phyloP scores from a whole-genome alignment of 2,329 filamentous ascomycete genomes.

The Phaeosphaeriaceae sp. region DNA sequence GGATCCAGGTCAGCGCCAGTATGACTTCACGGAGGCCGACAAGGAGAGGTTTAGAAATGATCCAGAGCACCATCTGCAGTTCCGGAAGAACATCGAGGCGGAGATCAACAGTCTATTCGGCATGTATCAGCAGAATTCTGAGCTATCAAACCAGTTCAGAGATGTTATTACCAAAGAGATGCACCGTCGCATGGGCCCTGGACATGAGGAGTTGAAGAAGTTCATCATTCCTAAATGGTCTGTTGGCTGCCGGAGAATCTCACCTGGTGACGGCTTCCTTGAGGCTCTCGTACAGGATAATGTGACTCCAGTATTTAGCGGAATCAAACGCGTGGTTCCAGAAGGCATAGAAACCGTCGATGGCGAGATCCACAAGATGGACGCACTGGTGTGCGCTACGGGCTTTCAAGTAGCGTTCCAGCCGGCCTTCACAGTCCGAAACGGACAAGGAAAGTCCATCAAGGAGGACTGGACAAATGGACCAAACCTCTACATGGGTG shows the following conservation, averaged over 20 bases:
- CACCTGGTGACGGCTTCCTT: conserved; percentile 43
- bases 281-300: conserved; percentile 41
- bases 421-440: conserved; percentile 55
- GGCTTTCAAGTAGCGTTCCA: conserved; percentile 47
- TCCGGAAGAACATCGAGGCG: conserved; percentile 57
- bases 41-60: conserved; percentile 65
- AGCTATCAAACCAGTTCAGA: conserved; percentile 53
- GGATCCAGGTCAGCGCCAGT: conserved; percentile 52
- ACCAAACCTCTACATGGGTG: conserved; percentile 52
- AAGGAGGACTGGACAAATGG: conserved; percentile 50
- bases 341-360: conserved; percentile 42
- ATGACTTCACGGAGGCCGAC: conserved; percentile 59
- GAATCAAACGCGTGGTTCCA: conserved; percentile 43
- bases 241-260: conserved; percentile 49
- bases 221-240: conserved; percentile 58
- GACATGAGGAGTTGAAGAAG: conserved; percentile 51
- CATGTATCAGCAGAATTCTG: conserved; percentile 58
- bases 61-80: conserved; percentile 61
- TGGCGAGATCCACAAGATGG: conserved; percentile 40
- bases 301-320: conserved; percentile 33
- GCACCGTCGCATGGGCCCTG: conserved; percentile 47
- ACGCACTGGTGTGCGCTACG: conserved; percentile 42
- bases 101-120: conserved; percentile 61
- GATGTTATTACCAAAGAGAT: conserved; percentile 52
- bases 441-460: conserved; percentile 43